A percentile compares a stretch with the other conserved stretches of the same genome.
Evolutionary conservation across 2,329 filamentous ascomycete species (phyloP).

Genomic region (Aspergillus melleus): DNA sequence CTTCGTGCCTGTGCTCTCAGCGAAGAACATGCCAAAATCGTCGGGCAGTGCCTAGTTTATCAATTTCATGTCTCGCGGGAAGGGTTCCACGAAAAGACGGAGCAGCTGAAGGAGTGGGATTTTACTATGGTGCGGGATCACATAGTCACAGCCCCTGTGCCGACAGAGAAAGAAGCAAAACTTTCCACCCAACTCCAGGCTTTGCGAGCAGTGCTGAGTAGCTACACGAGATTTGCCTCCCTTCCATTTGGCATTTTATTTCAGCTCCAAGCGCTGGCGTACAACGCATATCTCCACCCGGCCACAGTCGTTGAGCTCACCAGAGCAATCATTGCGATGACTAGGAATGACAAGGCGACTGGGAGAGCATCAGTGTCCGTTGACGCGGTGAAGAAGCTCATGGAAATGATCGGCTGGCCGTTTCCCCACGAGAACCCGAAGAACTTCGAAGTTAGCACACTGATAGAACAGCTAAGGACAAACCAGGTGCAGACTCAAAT

Average conservation of each 20-base stretch:
- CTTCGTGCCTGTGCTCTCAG: conserved; percentile 8
- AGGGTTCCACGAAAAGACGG: conserved; percentile 1
- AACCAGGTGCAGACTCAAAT: conserved; percentile 39
- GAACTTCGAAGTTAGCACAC: conserved; percentile 38
- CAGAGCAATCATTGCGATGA: conserved; percentile 39
- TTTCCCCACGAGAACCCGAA: conserved; percentile 51
- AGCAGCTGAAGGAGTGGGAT: conserved; percentile 29
- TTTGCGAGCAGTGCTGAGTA: conserved; percentile 21
- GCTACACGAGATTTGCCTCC: conserved; percentile 27
- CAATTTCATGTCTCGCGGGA: conserved; percentile 30
- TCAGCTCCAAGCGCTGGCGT: conserved; percentile 63
- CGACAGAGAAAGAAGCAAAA: not conserved
- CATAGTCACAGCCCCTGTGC: not conserved
- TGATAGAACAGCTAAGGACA: conserved; percentile 44
- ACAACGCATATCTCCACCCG: conserved; percentile 64
- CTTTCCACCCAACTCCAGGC: not conserved
- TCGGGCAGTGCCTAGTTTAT: conserved; percentile 47
- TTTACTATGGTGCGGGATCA: not conserved
- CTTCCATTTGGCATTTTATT: conserved; percentile 58
- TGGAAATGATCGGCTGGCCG: conserved; percentile 56
- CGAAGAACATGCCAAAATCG: conserved; percentile 7
- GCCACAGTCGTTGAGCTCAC: conserved; percentile 50
- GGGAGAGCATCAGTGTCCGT: conserved; percentile 44
- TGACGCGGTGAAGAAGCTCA: conserved; percentile 55
- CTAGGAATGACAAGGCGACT: conserved; percentile 20